These are phyloP conservation scores for Beta corolliflora DNA, from an alignment of 179 eudicot species.

Conservation along the genomic window DNA sequence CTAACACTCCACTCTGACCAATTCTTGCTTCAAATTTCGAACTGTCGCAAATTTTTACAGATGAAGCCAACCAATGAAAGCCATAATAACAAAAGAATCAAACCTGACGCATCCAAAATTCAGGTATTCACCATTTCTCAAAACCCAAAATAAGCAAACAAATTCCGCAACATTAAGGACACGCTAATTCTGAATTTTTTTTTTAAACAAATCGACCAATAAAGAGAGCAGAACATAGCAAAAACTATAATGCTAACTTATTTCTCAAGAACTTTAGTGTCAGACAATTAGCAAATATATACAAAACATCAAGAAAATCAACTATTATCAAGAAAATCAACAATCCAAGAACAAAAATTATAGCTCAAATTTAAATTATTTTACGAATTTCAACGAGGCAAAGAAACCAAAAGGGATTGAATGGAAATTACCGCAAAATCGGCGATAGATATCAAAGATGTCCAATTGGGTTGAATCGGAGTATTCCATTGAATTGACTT, in stretches of 20 bases:
- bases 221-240: background rate
- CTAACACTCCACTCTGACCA: background rate
- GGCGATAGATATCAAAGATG: slow-evolving; percentile 29
- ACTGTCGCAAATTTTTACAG: background rate
- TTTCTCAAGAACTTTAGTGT: background rate
- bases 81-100: background rate
- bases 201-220: background rate
- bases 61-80: background rate
- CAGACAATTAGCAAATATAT: background rate
- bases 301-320: background rate
- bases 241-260: background rate
- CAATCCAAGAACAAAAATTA: background rate
- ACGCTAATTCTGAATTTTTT: background rate
- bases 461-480: slow-evolving; percentile 23
- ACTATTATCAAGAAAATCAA: background rate
- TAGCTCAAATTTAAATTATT: too few species aligned
- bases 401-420: background rate
- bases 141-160: background rate
- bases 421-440: slow-evolving; percentile 22
- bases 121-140: background rate
- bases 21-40: background rate
- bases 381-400: background rate
- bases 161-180: background rate
- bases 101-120: too few species aligned
- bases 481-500: slow-evolving; percentile 23